Percentiles rank a stretch among this genome's conserved stretches.
phyloP scores from a whole-genome alignment of 2,329 filamentous ascomycete genomes.

The Arthrobotrys pseudoclavata region DNA sequence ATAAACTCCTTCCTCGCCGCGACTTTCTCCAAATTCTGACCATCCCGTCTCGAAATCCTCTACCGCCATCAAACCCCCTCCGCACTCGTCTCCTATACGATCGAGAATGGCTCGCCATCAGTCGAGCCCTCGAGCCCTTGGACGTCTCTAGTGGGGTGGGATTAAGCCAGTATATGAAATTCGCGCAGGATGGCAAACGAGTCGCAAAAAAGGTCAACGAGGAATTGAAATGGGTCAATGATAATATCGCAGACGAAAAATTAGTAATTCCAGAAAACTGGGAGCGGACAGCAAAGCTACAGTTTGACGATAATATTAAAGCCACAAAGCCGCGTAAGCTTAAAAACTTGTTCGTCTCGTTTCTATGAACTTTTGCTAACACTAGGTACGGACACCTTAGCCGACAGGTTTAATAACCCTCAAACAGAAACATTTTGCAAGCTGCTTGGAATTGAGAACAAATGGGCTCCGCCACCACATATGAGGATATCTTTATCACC shows the following conservation, averaged over 20 bases:
- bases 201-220: constrained; percentile 78
- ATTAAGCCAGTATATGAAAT: constrained; percentile 72
- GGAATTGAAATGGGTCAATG: constrained; percentile 83
- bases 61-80: constrained; percentile 60
- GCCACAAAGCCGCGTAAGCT: constrained; percentile 71
- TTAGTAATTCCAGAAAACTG: constrained; percentile 85
- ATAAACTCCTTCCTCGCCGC: constrained; percentile 86
- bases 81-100: constrained; percentile 82
- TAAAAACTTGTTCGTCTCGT: neutral
- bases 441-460: constrained; percentile 81
- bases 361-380: neutral
- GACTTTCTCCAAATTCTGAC: constrained; percentile 86
- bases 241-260: constrained; percentile 75
- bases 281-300: constrained; percentile 78
- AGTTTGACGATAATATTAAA: constrained; percentile 73
- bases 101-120: constrained; percentile 94
- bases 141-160: constrained; percentile 71
- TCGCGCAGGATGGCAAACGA: constrained; percentile 70
- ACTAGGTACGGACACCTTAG: neutral
- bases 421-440: constrained; percentile 87
- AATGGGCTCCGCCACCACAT: constrained; percentile 63
- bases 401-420: constrained; percentile 82
- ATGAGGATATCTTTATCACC: constrained; percentile 35
- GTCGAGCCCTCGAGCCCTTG: constrained; percentile 75
- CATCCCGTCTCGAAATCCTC: constrained; percentile 70